Base-by-base conservation (phyloP, 2,329 filamentous ascomycete genomes). In the Sclerotinia spermophila region DNA sequence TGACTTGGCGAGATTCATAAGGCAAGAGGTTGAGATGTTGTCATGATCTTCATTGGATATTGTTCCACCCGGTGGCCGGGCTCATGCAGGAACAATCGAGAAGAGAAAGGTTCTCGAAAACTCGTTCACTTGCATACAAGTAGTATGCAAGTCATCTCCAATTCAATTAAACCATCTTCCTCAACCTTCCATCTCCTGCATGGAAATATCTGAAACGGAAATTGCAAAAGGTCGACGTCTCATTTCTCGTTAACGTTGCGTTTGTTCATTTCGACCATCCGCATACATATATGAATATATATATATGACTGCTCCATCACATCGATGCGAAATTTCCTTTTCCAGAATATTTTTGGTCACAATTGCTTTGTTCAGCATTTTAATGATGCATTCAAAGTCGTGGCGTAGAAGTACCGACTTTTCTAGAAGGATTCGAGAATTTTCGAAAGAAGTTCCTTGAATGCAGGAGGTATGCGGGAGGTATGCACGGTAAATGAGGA, bases 91-190 rank as follows among this genome's bases (percentile, higher is more conserved):
- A 53, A 66, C 62, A 48, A 27, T 40, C 62, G 38, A 66, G 62
- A 51, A 42, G 62, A 65, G 62, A 17, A 30, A 42, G 35, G 55
- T 59, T 45, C 33, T 67, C 62, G 42, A 51, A 51, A 45, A 45
- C 7, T 53, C 33, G 30, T 21, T 40, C 45, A 35, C 30, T 62
- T 44, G 42, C 68, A 66, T 71, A 71, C 72, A 72, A 44, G 53
- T 71, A 67, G 62, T 68, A 70, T 75, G 74, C 74, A 73, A 73
- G 71, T 71, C 72, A 72, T 73, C 69, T 74, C 68, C 70, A 72
- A n/a, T 69, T 69, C 65, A n/a, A 44, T 67, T 58, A 58, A 38
- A 42, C 69, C 40, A 51, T n/a, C 35, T 69, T 55, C 33, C 61
- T 73, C 64, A 33, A 72, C 68, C 44, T 67, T 75, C 72, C 68